Base-by-base conservation (phyloP, 2,329 filamentous ascomycete species). In the Teratosphaeria gauchensis region DNA sequence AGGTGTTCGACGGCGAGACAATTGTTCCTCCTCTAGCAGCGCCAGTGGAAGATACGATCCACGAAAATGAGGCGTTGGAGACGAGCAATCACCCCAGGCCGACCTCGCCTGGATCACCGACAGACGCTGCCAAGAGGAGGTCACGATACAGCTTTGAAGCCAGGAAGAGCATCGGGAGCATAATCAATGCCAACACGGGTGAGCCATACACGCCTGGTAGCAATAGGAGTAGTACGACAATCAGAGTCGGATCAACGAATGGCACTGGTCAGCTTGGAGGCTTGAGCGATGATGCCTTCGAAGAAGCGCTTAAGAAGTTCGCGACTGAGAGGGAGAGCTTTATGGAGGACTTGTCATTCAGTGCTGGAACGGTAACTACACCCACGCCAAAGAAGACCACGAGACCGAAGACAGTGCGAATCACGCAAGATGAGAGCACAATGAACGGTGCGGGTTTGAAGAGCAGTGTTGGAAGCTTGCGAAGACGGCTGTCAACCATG, bases 401-500 rank as follows among this genome's bases (percentile, higher is more conserved):
- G 32, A 87, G 90, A 65, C 85, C 90, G 33, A 85, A 89, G 66
- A 84, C 92, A 2, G 89, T 95, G 73, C 87, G 89, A 67, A 89
- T 96, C 67, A 86, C 86, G 64, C 88, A 92, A 51, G 91, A 95
- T 63, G 78, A 76, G 38, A 72, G 73, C 16, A 68, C 71, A 4
- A 57, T 59, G 30, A 63, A 60, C 58, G 35, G 74, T 76, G 63
- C 61, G 38, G 77, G 80, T 31, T 70, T 84, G 54, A 80, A 80
- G 68, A 81, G 79, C 14, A 81, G 85, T 72, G 89, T 85, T 62
- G 92, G 92, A 52, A 96, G 91, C 75, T 88, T 99, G 67, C 84
- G 92, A 63, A 85, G 94, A 73, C 90, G 94, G 69, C 88, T 99
- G 75, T 96, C 92, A 66, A 94, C 96, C 68, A 95, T 97, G 89